Percentiles rank a stretch among this genome's conserved stretches.
Conservation (phyloP, 306 rosid genomes). For the Dryas alaskensis region DNA sequence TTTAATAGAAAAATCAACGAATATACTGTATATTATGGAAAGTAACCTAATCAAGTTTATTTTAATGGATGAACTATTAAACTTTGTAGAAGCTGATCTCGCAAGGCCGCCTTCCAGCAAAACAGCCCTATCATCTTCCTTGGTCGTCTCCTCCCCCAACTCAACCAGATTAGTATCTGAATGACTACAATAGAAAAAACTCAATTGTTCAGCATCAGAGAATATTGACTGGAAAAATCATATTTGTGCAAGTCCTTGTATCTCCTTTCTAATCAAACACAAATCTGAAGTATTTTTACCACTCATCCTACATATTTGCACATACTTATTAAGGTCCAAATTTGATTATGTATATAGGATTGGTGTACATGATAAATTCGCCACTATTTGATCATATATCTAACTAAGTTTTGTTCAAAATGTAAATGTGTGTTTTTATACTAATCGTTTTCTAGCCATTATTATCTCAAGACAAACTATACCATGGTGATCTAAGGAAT, state of each 20-base stretch:
- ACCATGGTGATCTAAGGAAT: no score
- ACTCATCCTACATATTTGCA: background rate
- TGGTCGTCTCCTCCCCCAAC: constrained; percentile 66
- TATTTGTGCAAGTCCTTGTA: background rate
- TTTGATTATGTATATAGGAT: background rate
- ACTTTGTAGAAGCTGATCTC: constrained; percentile 73
- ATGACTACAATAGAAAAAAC: constrained; percentile 57
- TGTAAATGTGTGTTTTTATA: background rate
- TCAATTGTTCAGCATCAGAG: constrained; percentile 22
- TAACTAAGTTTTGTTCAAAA: background rate
- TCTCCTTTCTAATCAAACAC: constrained; percentile 1
- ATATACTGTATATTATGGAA: constrained; percentile 13
- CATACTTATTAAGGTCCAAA: background rate
- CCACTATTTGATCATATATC: background rate
- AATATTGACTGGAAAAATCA: background rate
- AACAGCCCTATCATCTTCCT: constrained; percentile 82
- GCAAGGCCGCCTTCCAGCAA: constrained; percentile 89
- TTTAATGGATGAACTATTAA: constrained; percentile 60
- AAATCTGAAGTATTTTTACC: background rate
- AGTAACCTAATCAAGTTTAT: constrained; percentile 73
- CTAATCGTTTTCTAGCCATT: background rate
- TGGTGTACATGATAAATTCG: background rate
- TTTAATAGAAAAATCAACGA: constrained; percentile 18
- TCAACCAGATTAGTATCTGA: constrained; percentile 83
- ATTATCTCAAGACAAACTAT: no score